phyloP scores from a whole-genome alignment of 2,329 filamentous ascomycete species.

The Paracoccidioides lutzii region DNA sequence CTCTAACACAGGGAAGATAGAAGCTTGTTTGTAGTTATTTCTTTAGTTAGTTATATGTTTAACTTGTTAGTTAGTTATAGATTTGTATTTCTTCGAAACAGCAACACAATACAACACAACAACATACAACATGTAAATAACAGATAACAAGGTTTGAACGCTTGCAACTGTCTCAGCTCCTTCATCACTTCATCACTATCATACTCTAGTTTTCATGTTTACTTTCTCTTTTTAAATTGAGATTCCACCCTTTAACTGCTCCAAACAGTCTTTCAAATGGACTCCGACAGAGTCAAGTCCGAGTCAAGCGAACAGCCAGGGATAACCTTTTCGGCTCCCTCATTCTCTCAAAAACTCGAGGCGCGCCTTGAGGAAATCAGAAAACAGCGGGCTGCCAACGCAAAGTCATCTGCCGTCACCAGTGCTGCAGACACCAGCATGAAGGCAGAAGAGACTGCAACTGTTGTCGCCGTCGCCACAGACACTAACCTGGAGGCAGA shows the following conservation, averaged over 20 bases:
- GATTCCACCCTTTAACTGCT: no score
- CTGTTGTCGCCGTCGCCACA: not conserved
- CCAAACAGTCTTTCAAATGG: not conserved
- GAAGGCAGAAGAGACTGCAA: not conserved
- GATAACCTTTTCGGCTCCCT: not conserved
- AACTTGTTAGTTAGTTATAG: no score
- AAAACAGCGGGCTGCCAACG: not conserved
- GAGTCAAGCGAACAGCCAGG: not conserved
- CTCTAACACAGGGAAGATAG: no score
- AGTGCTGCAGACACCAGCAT: not conserved
- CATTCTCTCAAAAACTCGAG: not conserved
- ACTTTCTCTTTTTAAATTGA: not conserved
- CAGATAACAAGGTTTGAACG: no score
- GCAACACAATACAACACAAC: no score
- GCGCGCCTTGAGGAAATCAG: not conserved
- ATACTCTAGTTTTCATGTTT: not conserved
- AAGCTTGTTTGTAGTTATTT: no score
- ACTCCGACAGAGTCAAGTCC: not conserved
- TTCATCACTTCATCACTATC: no score
- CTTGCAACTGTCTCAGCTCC: no score
- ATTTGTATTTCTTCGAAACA: no score
- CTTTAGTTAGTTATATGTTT: no score
- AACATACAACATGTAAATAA: no score
- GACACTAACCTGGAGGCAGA: not conserved
- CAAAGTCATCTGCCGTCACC: not conserved